Base-by-base conservation (phyloP, 345 rosid species). In the Gossypium stocksii region DNA sequence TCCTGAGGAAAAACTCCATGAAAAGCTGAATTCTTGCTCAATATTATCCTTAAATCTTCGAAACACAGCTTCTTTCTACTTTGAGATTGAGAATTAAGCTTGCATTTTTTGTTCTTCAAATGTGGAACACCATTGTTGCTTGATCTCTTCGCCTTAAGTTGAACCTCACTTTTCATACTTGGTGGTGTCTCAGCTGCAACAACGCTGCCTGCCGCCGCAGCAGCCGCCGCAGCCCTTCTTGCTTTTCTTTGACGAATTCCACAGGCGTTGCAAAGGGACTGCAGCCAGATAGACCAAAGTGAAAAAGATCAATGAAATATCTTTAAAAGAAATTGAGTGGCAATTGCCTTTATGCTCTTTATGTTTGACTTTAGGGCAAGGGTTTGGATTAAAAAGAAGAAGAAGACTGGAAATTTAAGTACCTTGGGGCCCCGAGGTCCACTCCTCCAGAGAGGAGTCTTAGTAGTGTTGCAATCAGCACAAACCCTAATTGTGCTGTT, bases 341-440 rank as follows among this genome's bases (percentile, higher is more conserved):
- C n/a, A 38, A 38, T 38, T 60, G 14, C 9, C 68, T 64, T 57
- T 57, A 11, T 57, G 22, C 61, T 22, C 3, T 10, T 65, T 43
- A 19, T 5, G 25, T 4, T 65, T 9, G 52, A 20, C 13, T 44
- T 13, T 66, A 66, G 34, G n/a, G 48, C 15, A 22, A 20, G 57
- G 16, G 65, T 52, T 49, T 46, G 19, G 63, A 41, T 64, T 5
- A 12, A 25, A 16, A 74, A 29, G 41, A 34, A 34, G 41, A 34
- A 34, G 41, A 14, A 19, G 5, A 78, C 38, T 57, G 15, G 43
- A 15, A 19, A 61, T 1, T 64, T n/a, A 17, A 64, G 54, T 86
- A 93, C 98, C 98, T 91, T 93, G 49, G 98, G 98, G 65, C 98
- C 98, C 80, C 87, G 81, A 2, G 97, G 97, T 25, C 97, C 98